These are phyloP conservation scores for Penicillium frequentans DNA, from an alignment of 2,329 filamentous ascomycete genomes.

Conservation along the genomic window DNA sequence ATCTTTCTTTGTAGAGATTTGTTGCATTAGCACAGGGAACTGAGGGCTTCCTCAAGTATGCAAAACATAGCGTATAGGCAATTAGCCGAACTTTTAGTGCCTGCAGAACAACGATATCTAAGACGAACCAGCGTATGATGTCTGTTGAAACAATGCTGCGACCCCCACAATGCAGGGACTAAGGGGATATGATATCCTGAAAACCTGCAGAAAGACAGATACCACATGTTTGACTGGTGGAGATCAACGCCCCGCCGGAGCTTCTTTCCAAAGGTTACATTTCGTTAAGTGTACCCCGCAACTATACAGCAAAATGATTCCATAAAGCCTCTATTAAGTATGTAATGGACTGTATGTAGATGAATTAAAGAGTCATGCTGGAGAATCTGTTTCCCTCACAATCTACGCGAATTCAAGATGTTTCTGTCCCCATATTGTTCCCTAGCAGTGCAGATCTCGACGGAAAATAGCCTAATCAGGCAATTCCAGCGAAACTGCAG, in stretches of 20 bases:
- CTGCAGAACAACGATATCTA: neutral
- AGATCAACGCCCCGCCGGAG: constrained; percentile 8
- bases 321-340: neutral
- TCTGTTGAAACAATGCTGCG: neutral
- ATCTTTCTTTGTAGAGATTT: neutral
- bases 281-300: neutral
- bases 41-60: neutral
- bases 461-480: neutral
- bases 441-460: neutral
- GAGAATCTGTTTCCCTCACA: neutral
- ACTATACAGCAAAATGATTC: neutral
- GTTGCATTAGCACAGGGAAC: neutral
- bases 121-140: neutral
- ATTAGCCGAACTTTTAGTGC: too few species aligned
- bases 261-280: neutral
- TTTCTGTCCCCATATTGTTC: neutral
- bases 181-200: neutral
- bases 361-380: neutral
- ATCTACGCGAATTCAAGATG: neutral
- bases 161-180: neutral
- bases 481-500: neutral
- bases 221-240: neutral
- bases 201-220: neutral
- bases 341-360: neutral
- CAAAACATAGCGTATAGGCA: neutral